Evolutionary conservation across 1,284 basidiomycete genomes (phyloP), one percentile per base, ranked within the genome.

Genomic region (Ganoderma multipileum): DNA sequence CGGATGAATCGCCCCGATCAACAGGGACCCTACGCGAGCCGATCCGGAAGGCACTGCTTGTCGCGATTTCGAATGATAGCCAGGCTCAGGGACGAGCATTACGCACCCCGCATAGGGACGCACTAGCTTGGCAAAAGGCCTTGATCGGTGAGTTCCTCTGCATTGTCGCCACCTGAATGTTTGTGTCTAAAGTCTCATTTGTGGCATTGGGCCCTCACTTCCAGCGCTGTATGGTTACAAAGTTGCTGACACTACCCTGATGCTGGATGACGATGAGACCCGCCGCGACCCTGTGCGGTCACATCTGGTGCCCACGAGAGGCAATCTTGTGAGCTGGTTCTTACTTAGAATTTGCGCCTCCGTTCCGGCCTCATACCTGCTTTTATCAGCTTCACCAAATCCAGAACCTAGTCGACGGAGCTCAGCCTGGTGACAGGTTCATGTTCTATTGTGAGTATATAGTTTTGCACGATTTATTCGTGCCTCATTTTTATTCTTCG

Each of bases 381-480:
- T 7, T n/a, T 42, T 4, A 16, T 11, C 68, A 85, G 83, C 66
- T 74, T n/a, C 69, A 38, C 3, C 78, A 83, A 65, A 75, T 84
- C 36, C 50, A 65, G 0, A 67, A 57, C 5, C 72, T 84, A 1
- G 79, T 82, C 2, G 62, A 72, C n/a, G 76, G 61, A 3, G 76
- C 77, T 11, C 70, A 74, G 3, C 39, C 77, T 4, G 79, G 80
- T 0, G 84, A 85, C 66, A 76, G 64, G 23, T 78, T 84, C 36
- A 80, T 83, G 47, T 83, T 84, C 58, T 81, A 80, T 57, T 84
- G 83, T 79, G 54, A 63, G 79, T 42, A 1, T 9, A 59, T 11
- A 9, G 0, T n/a, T 36, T 58, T 18, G 9, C 44, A 23, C 9
- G 20, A n/a, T 9, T 4, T n/a, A 2, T 23, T 18, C 18, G 11